A percentile compares a stretch with the other conserved stretches of the same genome.
Evolutionary conservation across 2,329 filamentous ascomycete species (phyloP).

Genomic region (Zasmidium angulare): DNA sequence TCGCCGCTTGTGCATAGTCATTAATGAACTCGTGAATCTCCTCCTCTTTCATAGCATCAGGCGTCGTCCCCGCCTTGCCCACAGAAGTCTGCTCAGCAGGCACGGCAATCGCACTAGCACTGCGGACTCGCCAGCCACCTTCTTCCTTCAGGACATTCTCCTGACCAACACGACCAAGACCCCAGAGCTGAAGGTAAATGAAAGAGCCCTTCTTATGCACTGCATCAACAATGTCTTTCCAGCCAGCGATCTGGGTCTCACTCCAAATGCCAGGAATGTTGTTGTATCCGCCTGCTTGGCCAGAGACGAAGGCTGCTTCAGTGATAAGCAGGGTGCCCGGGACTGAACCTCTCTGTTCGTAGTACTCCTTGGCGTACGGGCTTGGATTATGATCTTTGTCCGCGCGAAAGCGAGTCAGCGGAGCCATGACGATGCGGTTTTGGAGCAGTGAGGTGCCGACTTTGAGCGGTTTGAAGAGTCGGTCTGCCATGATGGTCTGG

Average conservation of each 20-base stretch:
- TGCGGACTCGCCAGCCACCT: constrained; percentile 29
- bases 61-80: constrained; percentile 17
- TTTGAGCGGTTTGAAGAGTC: constrained; percentile 42
- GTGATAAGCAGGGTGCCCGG: constrained; percentile 60
- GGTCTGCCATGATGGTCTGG: constrained; percentile 4
- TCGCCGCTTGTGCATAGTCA: constrained; percentile 42
- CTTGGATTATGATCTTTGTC: constrained; percentile 40
- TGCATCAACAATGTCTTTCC: constrained; percentile 60
- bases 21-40: constrained; percentile 29
- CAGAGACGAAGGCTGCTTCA: constrained; percentile 56
- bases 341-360: constrained; percentile 52
- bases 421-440: constrained; percentile 56
- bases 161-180: constrained; percentile 57
- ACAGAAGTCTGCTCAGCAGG: constrained; percentile 25
- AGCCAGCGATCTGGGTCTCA: constrained; percentile 57
- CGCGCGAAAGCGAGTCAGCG: constrained; percentile 54
- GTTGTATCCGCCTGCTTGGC: constrained; percentile 48
- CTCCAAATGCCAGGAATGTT: constrained; percentile 60
- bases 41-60: constrained; percentile 36
- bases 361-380: constrained; percentile 49
- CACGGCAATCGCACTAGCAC: constrained; percentile 34
- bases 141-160: constrained; percentile 37
- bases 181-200: constrained; percentile 65
- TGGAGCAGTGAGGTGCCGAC: constrained; percentile 44
- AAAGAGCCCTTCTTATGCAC: constrained; percentile 63